Base-by-base conservation (phyloP, 768 basidiomycete genomes). In the Filobasidium floriforme region DNA sequence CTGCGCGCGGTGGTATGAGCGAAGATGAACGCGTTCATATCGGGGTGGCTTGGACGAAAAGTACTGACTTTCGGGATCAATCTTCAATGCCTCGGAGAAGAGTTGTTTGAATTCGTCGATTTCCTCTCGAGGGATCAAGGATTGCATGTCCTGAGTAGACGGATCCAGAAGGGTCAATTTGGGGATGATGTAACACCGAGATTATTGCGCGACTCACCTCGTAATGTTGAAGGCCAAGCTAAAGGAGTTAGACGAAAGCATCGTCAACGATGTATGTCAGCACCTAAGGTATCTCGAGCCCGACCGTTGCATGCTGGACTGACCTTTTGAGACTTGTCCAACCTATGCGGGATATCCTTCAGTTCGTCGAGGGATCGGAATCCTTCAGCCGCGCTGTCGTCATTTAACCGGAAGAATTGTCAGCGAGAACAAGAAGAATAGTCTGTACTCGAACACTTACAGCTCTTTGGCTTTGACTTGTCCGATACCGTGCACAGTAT, bases 141-240 rank as follows among this genome's bases (percentile, higher is more conserved):
- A 49, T 40, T 76, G 73, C 75, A 77, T 75, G 32, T 77, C 75
- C n/a, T n/a, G n/a, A n/a, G n/a, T n/a, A 37, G 63, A 44, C 32
- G 3, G 32, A 4, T 37, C 54, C 2, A 32, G 22, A 24, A 6
- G 18, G 43, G 43, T 22, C 14, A 5, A 54, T 32, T 19, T n/a
- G 24, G 32, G 32, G 9, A 29, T n/a, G 15, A 22, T 22, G 59
- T 22, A 3, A 46, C 12, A 15, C 14, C 9, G 43, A 3, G 40
- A 37, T 37, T 26, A 37, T 54, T 15, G 19, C 22, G 44, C 5
- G 24, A 18, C 46, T 59, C 26, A 68, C 67, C 43, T 72, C 63
- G 41, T 68, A 62, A 59, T 77, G 66, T 2, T 37, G 57, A 18
- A 77, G 60, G 0, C 71, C 76, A 44, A 77, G 69, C 76, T 76